A percentile compares a stretch with the other conserved stretches of the same genome.
Conservation (phyloP, 306 rosid species). For the Sechiopsis laciniata region DNA sequence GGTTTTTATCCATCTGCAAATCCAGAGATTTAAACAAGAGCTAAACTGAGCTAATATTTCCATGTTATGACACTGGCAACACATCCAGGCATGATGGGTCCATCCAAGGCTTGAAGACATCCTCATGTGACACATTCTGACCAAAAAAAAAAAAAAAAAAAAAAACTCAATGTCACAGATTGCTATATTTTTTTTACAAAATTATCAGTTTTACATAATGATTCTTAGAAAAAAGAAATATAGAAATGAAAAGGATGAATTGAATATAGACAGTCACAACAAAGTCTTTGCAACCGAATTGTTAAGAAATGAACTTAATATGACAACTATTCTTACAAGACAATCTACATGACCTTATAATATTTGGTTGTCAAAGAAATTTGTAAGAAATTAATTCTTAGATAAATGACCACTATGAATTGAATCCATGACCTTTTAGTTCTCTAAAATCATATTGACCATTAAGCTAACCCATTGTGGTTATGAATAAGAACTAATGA, state of each 20-base stretch:
- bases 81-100: constrained; percentile 39
- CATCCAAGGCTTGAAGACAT: constrained; percentile 55
- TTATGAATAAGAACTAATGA: no score
- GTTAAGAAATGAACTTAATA: background rate
- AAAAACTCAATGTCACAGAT: constrained; percentile 18
- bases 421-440: no score
- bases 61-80: constrained; percentile 23
- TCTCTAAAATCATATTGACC: no score
- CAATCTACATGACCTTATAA: no score
- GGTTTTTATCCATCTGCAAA: background rate
- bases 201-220: no score
- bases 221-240: background rate
- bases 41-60: constrained; percentile 9
- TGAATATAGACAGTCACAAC: background rate
- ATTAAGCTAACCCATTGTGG: no score
- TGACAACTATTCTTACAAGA: background rate
- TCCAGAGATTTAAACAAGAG: background rate
- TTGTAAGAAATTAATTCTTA: no score
- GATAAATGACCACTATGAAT: no score
- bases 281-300: background rate
- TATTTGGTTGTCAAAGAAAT: no score
- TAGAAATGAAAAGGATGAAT: background rate
- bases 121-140: constrained; percentile 42
- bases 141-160: constrained; percentile 26
- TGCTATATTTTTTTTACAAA: background rate